Conservation (phyloP, 164 flowering plant genomes). For the Vitis rotundifolia region DNA sequence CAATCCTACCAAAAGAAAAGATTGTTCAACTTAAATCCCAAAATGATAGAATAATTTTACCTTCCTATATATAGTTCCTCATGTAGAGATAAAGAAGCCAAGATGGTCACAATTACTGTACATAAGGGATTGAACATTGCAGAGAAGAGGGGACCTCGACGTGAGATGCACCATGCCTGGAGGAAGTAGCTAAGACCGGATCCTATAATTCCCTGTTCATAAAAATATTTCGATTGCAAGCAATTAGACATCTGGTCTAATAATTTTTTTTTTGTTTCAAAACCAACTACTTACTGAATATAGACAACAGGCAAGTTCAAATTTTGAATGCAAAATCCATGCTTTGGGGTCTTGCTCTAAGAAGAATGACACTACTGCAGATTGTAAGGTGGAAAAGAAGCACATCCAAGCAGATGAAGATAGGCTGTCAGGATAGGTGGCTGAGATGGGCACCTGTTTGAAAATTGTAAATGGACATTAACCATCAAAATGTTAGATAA, state of each 20-base stretch:
- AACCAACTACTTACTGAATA: slow-evolving; percentile 41
- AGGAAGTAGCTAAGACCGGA: slow-evolving; percentile 50
- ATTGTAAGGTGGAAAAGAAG: slow-evolving; percentile 53
- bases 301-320: slow-evolving; percentile 35
- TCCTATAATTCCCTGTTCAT: slow-evolving; percentile 14
- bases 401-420: slow-evolving; percentile 75
- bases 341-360: slow-evolving; percentile 39
- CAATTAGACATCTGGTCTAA: too few species aligned
- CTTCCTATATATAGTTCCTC: slow-evolving; percentile 60
- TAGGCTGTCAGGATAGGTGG: slow-evolving; percentile 53
- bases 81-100: slow-evolving; percentile 47
- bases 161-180: slow-evolving; percentile 70
- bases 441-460: slow-evolving; percentile 54
- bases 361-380: slow-evolving; percentile 40
- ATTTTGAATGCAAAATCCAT: slow-evolving; percentile 48
- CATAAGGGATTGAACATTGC: slow-evolving; percentile 75
- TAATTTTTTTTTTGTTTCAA: too few species aligned
- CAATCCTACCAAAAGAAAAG: too few species aligned
- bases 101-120: slow-evolving; percentile 59
- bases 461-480: neutral
- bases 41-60: slow-evolving; percentile 22
- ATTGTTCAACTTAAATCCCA: neutral
- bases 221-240: too few species aligned
- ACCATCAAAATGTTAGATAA: neutral
- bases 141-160: slow-evolving; percentile 62